Base-by-base conservation (phyloP, 1,284 basidiomycete species). In the Malassezia japonica region DNA sequence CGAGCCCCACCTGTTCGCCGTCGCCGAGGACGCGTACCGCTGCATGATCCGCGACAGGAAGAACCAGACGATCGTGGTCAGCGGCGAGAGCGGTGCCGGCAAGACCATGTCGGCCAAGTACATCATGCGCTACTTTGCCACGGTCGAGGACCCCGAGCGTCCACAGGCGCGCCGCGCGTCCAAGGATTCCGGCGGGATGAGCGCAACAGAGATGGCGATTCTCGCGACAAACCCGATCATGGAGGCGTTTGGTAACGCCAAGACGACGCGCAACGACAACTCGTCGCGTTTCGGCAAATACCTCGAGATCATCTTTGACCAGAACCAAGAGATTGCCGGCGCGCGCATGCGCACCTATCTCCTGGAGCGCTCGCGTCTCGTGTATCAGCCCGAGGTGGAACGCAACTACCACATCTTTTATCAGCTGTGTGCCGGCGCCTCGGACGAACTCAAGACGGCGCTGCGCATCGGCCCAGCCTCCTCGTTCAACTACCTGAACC, bases 361-460 rank as follows among this genome's bases (percentile, higher is more conserved):
- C 20, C 79, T 99, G 48, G 94, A 99, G 73, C 86, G 94, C 28
- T 95, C 91, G 33, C 84, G 94, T 60, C 84, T 99, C 59, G 91
- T 95, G 48, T 96, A 94, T 75, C 94, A 98, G 75, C 91, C 94
- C 15, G 80, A 87, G 61, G 51, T 65, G 29, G 94, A 99, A 75
- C 83, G 94, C 51, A 99, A 98, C 75, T 99, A 98, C 74, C 94
- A 99, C 75, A 95, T 99, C 69, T 99, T 99, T 78, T 98, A 99
- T 75, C 94, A 99, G 74, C 78, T 99, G n/a, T 89, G 92, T 64
- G 87, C 92, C 2, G 94, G 94, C 46, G 90, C 89, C 4, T 91
- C 92, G 2, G 78, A 86, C 21, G 92, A 94, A 72, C 92, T 98
- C 72, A 83, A 88, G 39, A 94, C 94, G 75, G 88, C 94, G 65